Conservation (phyloP, 805 yeast genomes). For the Wickerhamomyces bisporus region DNA sequence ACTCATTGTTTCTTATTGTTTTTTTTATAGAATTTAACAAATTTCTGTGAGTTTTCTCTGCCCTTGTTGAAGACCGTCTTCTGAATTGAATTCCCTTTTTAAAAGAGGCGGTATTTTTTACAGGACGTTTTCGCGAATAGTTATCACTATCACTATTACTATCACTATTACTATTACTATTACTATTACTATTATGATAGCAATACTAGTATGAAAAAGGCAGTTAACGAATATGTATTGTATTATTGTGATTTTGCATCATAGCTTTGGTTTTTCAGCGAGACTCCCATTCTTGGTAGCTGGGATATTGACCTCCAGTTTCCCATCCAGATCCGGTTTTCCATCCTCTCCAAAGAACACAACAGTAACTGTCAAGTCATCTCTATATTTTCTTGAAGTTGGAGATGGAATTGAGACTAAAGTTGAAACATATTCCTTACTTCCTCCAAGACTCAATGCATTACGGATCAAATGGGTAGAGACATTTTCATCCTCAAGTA, state of each 20-base stretch:
- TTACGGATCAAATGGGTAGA: conserved; percentile 92
- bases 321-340: conserved; percentile 34
- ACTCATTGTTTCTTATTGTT: conserved; percentile 10
- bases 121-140: too few species aligned
- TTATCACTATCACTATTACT: too few species aligned
- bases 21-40: background rate
- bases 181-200: too few species aligned
- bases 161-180: too few species aligned
- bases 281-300: conserved; percentile 54
- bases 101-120: too few species aligned
- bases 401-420: conserved; percentile 89
- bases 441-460: conserved; percentile 86
- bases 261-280: conserved; percentile 32
- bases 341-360: conserved; percentile 75
- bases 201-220: background rate
- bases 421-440: conserved; percentile 82
- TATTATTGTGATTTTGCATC: too few species aligned
- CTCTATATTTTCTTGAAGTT: conserved; percentile 85
- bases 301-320: conserved; percentile 47
- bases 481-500: conserved; percentile 80
- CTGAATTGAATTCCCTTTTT: too few species aligned
- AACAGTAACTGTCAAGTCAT: conserved; percentile 93
- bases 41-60: too few species aligned
- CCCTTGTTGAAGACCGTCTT: too few species aligned
- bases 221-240: too few species aligned